Base-by-base conservation (phyloP, 73 alveolate species). In the Paraurostyla sp. region DNA sequence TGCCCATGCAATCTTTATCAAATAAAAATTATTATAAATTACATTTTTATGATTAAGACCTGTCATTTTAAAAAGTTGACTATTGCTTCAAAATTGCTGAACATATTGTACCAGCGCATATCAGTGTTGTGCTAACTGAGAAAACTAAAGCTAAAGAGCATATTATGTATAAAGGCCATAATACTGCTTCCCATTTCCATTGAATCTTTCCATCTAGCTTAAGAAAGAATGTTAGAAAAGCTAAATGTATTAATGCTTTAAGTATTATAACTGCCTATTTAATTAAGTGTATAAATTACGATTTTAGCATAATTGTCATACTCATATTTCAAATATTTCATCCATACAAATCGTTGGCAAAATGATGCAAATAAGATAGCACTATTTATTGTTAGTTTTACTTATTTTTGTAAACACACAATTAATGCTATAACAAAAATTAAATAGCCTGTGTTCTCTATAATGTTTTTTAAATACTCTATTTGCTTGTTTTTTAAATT, bases 161-260 rank as follows among this genome's bases (percentile, higher is more conserved):
- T 7, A 65, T 65, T 2, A 65, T 65, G 25, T 65, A 65, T 18
- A 65, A 22, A 7, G 82, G 82, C 82, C 82, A 65, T 15, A 65
- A 65, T 6, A 65, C 58, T 6, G 82, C 82, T 30, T 65, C 82
- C 82, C 82, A 65, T 38, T 65, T 65, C 82, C 82, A 65, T 0
- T 32, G 16, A 7, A 65, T 65, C 58, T 11, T 38, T 15, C 41
- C 82, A 65, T 65, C 82, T 38, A 13, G 41, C 41, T 40, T 65
- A 20, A 65, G 41, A 7, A 65, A 35, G 58, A 65, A 65, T 3
- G 9, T 38, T n/a, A 65, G 41, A 6, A 65, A 6, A 1, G 82
- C 82, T 38, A 65, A 13, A 35, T 65, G 32, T 18, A 65, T 65
- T 2, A 65, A 38, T 4, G 60, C 7, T 22, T 65, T 65, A 2